Base-by-base conservation (phyloP, 495 filamentous ascomycete species). In the Cairneyella variabilis region DNA sequence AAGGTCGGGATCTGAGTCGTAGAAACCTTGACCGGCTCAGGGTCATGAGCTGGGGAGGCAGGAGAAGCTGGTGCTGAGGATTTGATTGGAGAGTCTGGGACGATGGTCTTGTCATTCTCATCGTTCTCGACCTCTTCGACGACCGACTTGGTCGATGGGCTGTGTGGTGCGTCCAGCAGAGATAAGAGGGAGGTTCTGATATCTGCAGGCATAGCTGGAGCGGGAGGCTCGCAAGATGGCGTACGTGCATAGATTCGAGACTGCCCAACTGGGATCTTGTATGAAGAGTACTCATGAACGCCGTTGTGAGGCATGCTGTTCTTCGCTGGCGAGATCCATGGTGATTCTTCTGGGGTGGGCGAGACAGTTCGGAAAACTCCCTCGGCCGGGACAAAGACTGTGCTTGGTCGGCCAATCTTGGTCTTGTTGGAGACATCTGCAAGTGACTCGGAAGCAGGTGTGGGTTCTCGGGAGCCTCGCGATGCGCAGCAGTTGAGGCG, bases 401-500 rank as follows among this genome's bases (percentile, higher is more conserved):
- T 56, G 10, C 27, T 54, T 36, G 53, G 20, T 12, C n/a, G 28
- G 14, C 23, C 40, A 7, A 40, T 30, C 21, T 43, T 42, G n/a
- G n/a, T n/a, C 27, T 37, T 36, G 22, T 53, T 39, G 17, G 22
- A 14, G 4, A 38, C 20, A 16, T 41, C 30, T 16, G 22, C 23
- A n/a, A 20, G 12, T 8, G 48, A 27, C 7, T 26, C 11, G n/a
- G 25, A 26, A 10, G 30, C 6, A 27, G 49, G 39, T 39, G 39
- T 37, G 7, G 40, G 25, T 30, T 49, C 28, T 54, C 41, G 25
- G 36, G 56, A 17, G 23, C 12, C 38, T 50, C 51, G 54, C 63
- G 84, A 89, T 1, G 82, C 68, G 69, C 88, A 93, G 64, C 79
- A 79, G 51, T 79, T 77, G 51, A 92, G 82, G 41, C 83, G 77